Percentiles rank a stretch among this genome's conserved stretches.
These are phyloP conservation scores for Plenodomus biglobosus DNA, from an alignment of 2,329 filamentous ascomycete species.

Conservation along the genomic window DNA sequence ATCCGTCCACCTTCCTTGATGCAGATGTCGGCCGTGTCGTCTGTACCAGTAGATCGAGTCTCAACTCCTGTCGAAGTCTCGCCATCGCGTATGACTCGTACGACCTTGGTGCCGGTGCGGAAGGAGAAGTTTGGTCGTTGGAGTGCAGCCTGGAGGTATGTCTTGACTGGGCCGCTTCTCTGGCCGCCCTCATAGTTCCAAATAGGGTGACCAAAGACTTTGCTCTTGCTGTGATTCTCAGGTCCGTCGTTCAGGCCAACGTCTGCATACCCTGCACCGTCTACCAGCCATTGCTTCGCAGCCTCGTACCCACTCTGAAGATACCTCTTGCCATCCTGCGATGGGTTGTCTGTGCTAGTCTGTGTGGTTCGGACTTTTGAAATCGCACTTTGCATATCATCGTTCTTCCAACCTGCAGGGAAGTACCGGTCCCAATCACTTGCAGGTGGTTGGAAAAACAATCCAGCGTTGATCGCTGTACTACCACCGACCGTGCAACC, in stretches of 20 bases:
- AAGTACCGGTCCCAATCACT: constrained; percentile 57
- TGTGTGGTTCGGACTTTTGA: constrained; percentile 50
- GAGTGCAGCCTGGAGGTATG: constrained; percentile 55
- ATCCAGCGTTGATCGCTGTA: constrained; percentile 57
- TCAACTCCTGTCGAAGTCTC: constrained; percentile 49
- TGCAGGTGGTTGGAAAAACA: constrained; percentile 57
- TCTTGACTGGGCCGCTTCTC: constrained; percentile 53
- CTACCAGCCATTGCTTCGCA: constrained; percentile 55
- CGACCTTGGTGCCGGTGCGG: constrained; percentile 48
- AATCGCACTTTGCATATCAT: constrained; percentile 53
- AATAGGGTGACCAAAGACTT: constrained; percentile 53
- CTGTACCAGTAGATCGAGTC: constrained; percentile 37
- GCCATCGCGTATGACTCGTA: constrained; percentile 48
- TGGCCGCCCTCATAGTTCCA: constrained; percentile 55
- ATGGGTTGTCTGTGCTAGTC: constrained; percentile 50
- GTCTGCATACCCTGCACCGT: constrained; percentile 51
- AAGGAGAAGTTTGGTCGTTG: constrained; percentile 39
- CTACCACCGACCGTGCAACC: constrained; percentile 57
- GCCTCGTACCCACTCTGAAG: constrained; percentile 53
- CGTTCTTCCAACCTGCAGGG: constrained; percentile 55
- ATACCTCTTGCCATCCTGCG: constrained; percentile 50
- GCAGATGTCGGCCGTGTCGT: constrained; percentile 34
- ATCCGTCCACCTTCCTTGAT: constrained; percentile 31
- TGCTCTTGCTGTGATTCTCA: constrained; percentile 47
- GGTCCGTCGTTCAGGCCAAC: constrained; percentile 52